Percentiles rank a stretch among this genome's conserved stretches.
Conservation (phyloP, 345 rosid species). For the Populus pruinosa region DNA sequence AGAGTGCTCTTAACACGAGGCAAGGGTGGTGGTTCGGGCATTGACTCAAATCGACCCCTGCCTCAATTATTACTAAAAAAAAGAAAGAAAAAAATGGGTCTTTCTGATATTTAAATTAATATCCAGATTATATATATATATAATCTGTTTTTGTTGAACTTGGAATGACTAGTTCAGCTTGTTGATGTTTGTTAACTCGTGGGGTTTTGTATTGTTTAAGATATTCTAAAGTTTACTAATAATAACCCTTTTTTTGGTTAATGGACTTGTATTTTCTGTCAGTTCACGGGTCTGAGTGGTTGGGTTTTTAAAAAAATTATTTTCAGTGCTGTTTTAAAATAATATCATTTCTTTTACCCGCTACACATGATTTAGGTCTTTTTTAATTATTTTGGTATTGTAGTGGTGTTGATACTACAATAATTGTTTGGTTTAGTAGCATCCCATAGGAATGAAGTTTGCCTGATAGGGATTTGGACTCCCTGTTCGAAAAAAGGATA, state of each 20-base stretch:
- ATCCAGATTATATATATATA: not conserved
- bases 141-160: not conserved
- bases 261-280: too few species aligned
- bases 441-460: too few species aligned
- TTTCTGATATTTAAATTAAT: slow-evolving; percentile 8
- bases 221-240: not conserved
- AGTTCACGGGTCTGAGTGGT: too few species aligned
- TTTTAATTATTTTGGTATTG: not conserved
- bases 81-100: not conserved
- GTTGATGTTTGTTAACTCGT: not conserved
- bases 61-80: slow-evolving; percentile 4
- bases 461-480: too few species aligned
- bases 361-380: not conserved
- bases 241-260: not conserved
- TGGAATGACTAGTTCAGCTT: not conserved
- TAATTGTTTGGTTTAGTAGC: not conserved
- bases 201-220: not conserved
- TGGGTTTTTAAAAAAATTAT: too few species aligned
- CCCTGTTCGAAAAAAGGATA: too few species aligned
- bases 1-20: slow-evolving; percentile 33
- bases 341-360: too few species aligned
- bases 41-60: slow-evolving; percentile 83
- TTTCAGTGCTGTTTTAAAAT: too few species aligned
- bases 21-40: slow-evolving; percentile 99
- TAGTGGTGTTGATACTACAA: not conserved